Evolutionary conservation across 768 basidiomycete genomes (phyloP).

Genomic region (Leccinum uliginosum): DNA sequence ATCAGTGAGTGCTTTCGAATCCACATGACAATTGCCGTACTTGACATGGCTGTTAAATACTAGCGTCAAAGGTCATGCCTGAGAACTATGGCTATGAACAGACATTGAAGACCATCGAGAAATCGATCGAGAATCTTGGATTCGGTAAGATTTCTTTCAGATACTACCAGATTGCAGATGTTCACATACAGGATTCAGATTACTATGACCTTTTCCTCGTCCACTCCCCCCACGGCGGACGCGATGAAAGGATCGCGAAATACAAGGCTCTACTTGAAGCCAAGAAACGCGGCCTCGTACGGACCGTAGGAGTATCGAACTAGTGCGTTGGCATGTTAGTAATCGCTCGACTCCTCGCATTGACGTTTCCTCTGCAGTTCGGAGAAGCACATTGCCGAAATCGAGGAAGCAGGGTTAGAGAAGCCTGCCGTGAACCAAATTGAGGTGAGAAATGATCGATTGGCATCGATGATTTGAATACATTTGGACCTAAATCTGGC

Average conservation of each 20-base stretch:
- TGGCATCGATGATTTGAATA: background rate
- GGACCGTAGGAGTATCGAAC: constrained; percentile 44
- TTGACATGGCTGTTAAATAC: background rate
- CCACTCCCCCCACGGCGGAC: constrained; percentile 40
- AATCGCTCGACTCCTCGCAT: background rate
- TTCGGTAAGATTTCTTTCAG: constrained; percentile 7
- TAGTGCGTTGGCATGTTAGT: constrained; percentile 29
- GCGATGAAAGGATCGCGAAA: constrained; percentile 34
- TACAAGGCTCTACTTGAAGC: constrained; percentile 38
- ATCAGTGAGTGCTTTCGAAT: constrained; percentile 21
- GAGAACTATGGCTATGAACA: constrained; percentile 13
- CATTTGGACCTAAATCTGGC: background rate
- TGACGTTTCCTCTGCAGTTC: constrained; percentile 14
- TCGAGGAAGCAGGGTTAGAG: constrained; percentile 23
- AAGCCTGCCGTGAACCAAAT: constrained; percentile 29
- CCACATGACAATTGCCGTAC: background rate
- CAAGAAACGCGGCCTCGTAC: constrained; percentile 33
- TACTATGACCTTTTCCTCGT: constrained; percentile 48
- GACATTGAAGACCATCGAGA: constrained; percentile 11
- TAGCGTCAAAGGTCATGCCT: constrained; percentile 23
- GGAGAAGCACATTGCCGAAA: constrained; percentile 25
- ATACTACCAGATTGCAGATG: background rate
- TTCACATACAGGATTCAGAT: constrained; percentile 19
- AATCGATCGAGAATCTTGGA: constrained; percentile 24
- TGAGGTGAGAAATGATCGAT: constrained; percentile 12